Evolutionary conservation across 2,329 filamentous ascomycete genomes (phyloP).

Genomic region (Curvularia sp.): DNA sequence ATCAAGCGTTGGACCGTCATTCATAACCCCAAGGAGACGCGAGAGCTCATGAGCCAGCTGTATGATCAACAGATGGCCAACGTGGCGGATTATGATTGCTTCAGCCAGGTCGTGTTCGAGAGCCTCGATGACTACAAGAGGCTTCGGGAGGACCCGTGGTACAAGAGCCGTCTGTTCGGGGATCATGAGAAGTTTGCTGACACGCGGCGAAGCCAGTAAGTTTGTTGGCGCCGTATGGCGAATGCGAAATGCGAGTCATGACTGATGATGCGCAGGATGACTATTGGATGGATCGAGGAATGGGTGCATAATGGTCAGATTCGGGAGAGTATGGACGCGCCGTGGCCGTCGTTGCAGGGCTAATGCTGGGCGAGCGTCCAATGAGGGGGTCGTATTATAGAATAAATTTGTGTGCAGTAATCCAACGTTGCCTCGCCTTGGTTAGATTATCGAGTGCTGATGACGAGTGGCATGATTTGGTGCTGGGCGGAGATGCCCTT

Average conservation of each 20-base stretch:
- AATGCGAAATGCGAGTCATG: background rate
- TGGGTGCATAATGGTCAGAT: conserved; percentile 51
- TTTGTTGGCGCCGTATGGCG: conserved; percentile 7
- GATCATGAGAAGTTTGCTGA: conserved; percentile 62
- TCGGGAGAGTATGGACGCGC: conserved; percentile 8
- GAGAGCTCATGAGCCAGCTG: conserved; percentile 48
- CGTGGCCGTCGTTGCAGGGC: conserved; percentile 6
- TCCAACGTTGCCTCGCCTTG: background rate
- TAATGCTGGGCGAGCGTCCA: background rate
- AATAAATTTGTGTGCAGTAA: background rate
- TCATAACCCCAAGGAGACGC: conserved; percentile 50
- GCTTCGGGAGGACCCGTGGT: conserved; percentile 60
- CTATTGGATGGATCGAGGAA: conserved; percentile 57
- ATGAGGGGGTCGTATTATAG: background rate
- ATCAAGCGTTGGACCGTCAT: conserved; percentile 57
- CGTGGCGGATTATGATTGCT: conserved; percentile 59
- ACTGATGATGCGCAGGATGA: conserved; percentile 49
- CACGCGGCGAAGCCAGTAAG: conserved; percentile 52
- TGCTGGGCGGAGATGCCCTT: background rate
- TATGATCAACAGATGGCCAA: conserved; percentile 58
- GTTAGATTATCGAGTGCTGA: background rate
- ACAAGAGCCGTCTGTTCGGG: conserved; percentile 53
- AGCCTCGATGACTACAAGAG: conserved; percentile 55
- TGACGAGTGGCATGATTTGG: background rate
- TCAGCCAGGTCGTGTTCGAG: conserved; percentile 58